Percentiles rank a stretch among this genome's conserved stretches.
Conservation (phyloP, 768 basidiomycete species). For the Tulasnella sp. region DNA sequence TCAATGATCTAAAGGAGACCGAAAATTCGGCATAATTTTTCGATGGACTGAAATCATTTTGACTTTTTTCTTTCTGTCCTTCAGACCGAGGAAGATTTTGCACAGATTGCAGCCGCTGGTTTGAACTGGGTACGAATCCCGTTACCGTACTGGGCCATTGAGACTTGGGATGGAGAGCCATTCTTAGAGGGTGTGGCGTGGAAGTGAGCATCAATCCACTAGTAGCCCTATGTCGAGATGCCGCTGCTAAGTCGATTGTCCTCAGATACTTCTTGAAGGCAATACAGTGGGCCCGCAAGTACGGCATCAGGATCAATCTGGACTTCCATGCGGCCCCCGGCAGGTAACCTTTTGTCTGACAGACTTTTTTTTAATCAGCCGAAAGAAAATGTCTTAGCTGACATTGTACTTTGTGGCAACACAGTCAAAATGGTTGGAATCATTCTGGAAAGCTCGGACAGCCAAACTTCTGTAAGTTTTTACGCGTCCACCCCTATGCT, state of each 20-base stretch:
- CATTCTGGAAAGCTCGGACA: constrained; percentile 39
- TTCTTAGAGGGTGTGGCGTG: constrained; percentile 64
- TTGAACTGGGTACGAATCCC: constrained; percentile 76
- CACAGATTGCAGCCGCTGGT: constrained; percentile 78
- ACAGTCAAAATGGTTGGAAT: constrained; percentile 36
- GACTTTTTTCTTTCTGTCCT: background rate
- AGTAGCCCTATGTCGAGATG: background rate
- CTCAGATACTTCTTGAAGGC: constrained; percentile 60
- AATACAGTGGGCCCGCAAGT: constrained; percentile 77
- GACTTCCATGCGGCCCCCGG: constrained; percentile 76
- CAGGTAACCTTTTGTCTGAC: background rate
- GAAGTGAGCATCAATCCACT: constrained; percentile 40
- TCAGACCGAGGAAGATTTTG: constrained; percentile 83
- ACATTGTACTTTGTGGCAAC: background rate
- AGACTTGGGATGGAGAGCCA: constrained; percentile 62
- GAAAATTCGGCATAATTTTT: too few relatives aligned
- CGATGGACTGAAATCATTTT: too few relatives aligned
- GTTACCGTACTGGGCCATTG: constrained; percentile 78
- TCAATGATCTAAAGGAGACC: background rate
- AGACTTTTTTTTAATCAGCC: constrained; percentile 24
- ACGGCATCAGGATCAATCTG: constrained; percentile 72
- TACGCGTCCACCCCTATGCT: constrained; percentile 6
- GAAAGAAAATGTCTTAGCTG: constrained; percentile 28
- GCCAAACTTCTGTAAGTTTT: constrained; percentile 5
- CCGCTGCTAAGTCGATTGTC: background rate